Percentiles rank a stretch among this genome's conserved stretches.
Conservation (phyloP, 2,329 filamentous ascomycete species). For the Aspergillus hortae region DNA sequence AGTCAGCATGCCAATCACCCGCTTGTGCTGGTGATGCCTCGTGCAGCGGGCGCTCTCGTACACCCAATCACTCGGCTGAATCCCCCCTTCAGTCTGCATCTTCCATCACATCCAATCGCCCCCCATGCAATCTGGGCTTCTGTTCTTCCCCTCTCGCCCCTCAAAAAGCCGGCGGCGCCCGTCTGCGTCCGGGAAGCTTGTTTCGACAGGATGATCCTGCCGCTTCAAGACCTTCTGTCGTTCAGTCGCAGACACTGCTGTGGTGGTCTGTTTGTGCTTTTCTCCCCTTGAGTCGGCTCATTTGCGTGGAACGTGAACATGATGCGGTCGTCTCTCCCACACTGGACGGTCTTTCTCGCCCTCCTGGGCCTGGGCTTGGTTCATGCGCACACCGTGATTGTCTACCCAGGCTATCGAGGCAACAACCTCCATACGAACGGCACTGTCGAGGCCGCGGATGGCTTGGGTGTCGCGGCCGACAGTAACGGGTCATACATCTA, state of each 20-base stretch:
- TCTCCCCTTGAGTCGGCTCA: not conserved
- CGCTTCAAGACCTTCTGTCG: not conserved
- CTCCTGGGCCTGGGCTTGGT: constrained; percentile 38
- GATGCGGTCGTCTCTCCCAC: constrained; percentile 23
- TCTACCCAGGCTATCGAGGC: constrained; percentile 82
- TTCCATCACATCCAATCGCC: constrained; percentile 25
- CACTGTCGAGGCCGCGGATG: constrained; percentile 45
- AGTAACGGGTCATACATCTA: constrained; percentile 51
- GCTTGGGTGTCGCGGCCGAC: constrained; percentile 46
- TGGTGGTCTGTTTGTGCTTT: not conserved
- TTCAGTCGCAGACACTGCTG: not conserved
- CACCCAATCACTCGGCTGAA: constrained; percentile 6
- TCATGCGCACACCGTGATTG: constrained; percentile 69
- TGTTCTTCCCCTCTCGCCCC: constrained; percentile 16
- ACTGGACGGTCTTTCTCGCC: constrained; percentile 26
- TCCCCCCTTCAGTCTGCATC: constrained; percentile 20
- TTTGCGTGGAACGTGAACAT: constrained; percentile 18
- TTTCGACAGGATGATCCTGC: constrained; percentile 13
- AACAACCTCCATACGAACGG: constrained; percentile 79
- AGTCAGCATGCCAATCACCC: constrained; percentile 13
- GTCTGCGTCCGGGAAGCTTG: constrained; percentile 20
- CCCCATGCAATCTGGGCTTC: constrained; percentile 20
- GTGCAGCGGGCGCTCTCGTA: constrained; percentile 22
- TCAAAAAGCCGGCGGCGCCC: constrained; percentile 30
- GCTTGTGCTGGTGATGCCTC: constrained; percentile 25